Conservation (phyloP, 2,329 filamentous ascomycete genomes). For the Ophiostoma angusticollis region DNA sequence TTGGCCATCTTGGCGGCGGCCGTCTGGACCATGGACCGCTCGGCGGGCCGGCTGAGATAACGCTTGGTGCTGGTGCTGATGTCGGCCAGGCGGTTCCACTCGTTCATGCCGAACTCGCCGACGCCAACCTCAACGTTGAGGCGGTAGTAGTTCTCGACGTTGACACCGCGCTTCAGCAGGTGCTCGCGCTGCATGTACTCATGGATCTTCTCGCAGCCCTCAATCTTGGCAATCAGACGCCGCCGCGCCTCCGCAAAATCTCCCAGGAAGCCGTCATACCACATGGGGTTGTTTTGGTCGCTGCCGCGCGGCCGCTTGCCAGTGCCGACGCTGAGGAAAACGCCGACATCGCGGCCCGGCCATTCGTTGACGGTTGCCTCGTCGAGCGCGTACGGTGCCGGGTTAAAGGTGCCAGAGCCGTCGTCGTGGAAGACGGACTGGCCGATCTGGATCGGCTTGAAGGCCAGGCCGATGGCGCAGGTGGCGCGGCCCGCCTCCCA, state of each 20-base stretch:
- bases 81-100: constrained; percentile 86
- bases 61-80: constrained; percentile 85
- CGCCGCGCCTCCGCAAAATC: constrained; percentile 84
- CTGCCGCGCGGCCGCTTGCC: constrained; percentile 59
- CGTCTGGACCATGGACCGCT: constrained; percentile 65
- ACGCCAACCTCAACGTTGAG: constrained; percentile 96
- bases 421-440: constrained; percentile 93
- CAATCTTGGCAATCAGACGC: constrained; percentile 79
- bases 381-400: constrained; percentile 70
- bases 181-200: constrained; percentile 72
- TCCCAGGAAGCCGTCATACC: constrained; percentile 90
- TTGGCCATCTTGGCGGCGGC: constrained; percentile 72
- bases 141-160: constrained; percentile 82
- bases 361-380: constrained; percentile 89
- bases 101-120: constrained; percentile 97
- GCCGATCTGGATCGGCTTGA: constrained; percentile 90
- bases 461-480: constrained; percentile 77
- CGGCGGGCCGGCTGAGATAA: constrained; percentile 61
- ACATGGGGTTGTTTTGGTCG: constrained; percentile 61
- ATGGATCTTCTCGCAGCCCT: constrained; percentile 86
- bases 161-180: constrained; percentile 64
- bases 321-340: constrained; percentile 90
- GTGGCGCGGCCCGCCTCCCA: constrained; percentile 98
- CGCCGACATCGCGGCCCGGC: constrained; percentile 84
- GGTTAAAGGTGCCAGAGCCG: constrained; percentile 84